Conservation (phyloP, 495 filamentous ascomycete genomes). For the Neurospora discreta region DNA sequence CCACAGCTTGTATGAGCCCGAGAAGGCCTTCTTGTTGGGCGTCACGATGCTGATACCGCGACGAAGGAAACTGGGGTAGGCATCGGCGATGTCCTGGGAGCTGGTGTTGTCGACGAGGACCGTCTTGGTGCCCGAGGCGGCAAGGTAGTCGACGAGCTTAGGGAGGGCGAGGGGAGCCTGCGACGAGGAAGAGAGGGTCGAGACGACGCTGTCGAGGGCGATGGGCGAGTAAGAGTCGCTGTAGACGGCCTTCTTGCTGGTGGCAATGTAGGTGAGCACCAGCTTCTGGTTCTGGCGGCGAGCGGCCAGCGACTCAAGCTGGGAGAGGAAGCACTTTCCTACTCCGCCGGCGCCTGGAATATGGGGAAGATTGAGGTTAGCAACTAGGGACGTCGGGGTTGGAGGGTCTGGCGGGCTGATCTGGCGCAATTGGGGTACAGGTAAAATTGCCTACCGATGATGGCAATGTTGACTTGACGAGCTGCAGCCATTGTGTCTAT, state of each 20-base stretch:
- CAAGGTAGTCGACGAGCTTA: constrained; percentile 61
- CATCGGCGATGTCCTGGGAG: constrained; percentile 62
- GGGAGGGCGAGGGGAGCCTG: constrained; percentile 48
- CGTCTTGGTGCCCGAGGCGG: constrained; percentile 54
- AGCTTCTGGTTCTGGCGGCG: constrained; percentile 47
- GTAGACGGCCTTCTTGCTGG: constrained; percentile 66
- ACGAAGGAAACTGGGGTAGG: constrained; percentile 67
- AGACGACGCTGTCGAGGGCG: constrained; percentile 39
- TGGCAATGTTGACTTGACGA: constrained; percentile 21
- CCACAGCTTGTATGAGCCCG: constrained; percentile 63
- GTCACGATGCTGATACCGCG: constrained; percentile 83
- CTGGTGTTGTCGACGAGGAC: constrained; percentile 92
- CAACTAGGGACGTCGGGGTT: background rate
- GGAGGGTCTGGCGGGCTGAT: background rate
- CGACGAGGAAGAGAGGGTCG: constrained; percentile 44
- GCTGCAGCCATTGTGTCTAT: constrained; percentile 16
- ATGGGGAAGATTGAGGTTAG: constrained; percentile 5
- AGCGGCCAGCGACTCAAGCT: constrained; percentile 51
- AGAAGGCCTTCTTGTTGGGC: constrained; percentile 97
- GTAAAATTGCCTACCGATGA: constrained; percentile 18
- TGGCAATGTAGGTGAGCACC: constrained; percentile 67
- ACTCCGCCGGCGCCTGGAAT: constrained; percentile 78
- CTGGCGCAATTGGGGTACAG: background rate
- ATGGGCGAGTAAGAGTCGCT: constrained; percentile 48
- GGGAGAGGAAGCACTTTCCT: constrained; percentile 77